Evolutionary conservation across 495 filamentous ascomycete genomes (phyloP), one percentile per base, ranked within the genome.

Genomic region (Staphylotrichum longicolle): DNA sequence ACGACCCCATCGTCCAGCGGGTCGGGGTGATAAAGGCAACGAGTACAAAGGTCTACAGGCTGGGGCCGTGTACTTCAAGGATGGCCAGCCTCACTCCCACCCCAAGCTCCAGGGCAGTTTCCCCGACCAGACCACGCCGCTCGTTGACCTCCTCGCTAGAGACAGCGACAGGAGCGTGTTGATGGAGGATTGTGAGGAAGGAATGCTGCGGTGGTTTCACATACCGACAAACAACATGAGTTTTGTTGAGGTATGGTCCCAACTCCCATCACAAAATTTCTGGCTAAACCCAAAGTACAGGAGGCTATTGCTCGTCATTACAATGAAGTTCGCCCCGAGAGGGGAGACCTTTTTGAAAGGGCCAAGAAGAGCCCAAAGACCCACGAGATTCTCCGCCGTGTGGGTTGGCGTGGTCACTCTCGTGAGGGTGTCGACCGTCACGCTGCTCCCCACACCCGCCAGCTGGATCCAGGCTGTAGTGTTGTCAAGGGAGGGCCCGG

Each of bases 271-370:
- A 27, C 20, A 27, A 27, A 27, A 1, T 1, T 27, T 27, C 20
- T 27, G 45, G 54, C 45, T 47, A 30, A 47, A 47, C 37, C 44
- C 49, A 51, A 45, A 47, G 2, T 6, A 4, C 54, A 56, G 45
- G 56, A 63, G 42, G 61, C 55, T 7, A 63, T 63, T 50, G 61
- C 61, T 35, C 54, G 61, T 9, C 61, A 63, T 27, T 63, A 58
- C 49, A 63, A 63, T 20, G 61, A 63, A 12, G 61, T 58, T 2
- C 55, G 61, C 14, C 61, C 61, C 10, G 34, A 11, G n/a, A 46
- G 61, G 32, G 49, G 57, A 3, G 61, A 63, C n/a, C 48, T 63
- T 7, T 63, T 63, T 10, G 61, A 58, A 5, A 63, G 41, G 50
- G 15, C 61, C 44, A 63, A 58, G 33, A 30, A 9, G 11, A 58